Percentiles rank a stretch among this genome's conserved stretches.
Conservation (phyloP, 257 asterid genomes). For the Ophiorrhiza pumila region DNA sequence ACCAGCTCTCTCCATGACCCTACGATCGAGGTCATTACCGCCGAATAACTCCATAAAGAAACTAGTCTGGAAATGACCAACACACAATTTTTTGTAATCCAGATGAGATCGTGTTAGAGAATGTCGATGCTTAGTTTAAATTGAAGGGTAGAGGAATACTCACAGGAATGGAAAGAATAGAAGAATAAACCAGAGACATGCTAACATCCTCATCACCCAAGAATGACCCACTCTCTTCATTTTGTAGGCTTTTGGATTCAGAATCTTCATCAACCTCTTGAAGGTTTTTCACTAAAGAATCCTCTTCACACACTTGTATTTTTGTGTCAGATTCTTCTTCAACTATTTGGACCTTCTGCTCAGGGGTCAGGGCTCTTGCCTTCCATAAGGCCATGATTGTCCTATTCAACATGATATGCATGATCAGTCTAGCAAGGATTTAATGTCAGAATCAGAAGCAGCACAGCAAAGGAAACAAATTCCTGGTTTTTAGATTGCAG, state of each 20-base stretch:
- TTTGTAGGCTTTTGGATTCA: conserved; percentile 52
- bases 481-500: background rate
- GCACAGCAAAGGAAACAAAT: background rate
- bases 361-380: conserved; percentile 91
- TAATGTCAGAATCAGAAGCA: background rate
- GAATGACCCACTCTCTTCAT: conserved; percentile 70
- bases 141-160: conserved; percentile 30
- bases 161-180: conserved; percentile 78
- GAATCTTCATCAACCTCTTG: conserved; percentile 61
- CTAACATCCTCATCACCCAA: conserved; percentile 67
- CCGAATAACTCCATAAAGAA: conserved; percentile 91
- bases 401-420: conserved; percentile 35
- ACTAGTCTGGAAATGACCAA: conserved; percentile 49
- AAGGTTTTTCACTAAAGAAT: conserved; percentile 45
- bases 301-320: conserved; percentile 67
- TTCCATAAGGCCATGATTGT: conserved; percentile 95
- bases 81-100: background rate
- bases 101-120: background rate
- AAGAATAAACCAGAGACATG: conserved; percentile 70
- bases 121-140: background rate
- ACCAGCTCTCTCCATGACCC: conserved; percentile 91
- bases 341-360: conserved; percentile 82
- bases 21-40: conserved; percentile 75
- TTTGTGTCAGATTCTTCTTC: conserved; percentile 74
- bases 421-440: background rate